Base-by-base conservation (phyloP, 2,329 filamentous ascomycete genomes). In the Fusarium incarnatum region DNA sequence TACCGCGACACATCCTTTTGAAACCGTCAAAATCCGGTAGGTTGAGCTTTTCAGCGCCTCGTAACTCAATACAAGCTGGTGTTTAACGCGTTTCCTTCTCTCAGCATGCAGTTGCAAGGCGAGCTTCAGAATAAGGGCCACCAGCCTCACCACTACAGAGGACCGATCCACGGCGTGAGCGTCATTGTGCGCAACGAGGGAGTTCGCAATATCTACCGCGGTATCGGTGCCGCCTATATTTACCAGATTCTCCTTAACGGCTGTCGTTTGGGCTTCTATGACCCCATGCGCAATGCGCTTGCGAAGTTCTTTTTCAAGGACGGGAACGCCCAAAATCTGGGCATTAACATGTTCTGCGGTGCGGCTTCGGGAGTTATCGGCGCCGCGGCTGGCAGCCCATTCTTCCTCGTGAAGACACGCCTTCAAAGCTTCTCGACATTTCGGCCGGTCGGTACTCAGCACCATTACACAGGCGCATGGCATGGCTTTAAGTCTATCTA, bases 181-280 rank as follows among this genome's bases (percentile, higher is more conserved):
- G 93, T 97, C 73, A 98, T 99, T 72, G 83, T 97, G 69, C 89
- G 91, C 74, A 97, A 98, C 81, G 96, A 99, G 81, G 96, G 96
- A 12, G 76, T 96, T 22, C 86, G 87, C 63, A 95, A 95, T 56
- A 87, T 98, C 71, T 93, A 98, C 81, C 90, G 95, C 65, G 96
- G 96, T 57, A 86, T 99, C 61, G 93, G 93, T 23, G 94, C 92
- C 78, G 96, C 96, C 73, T 99, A 98, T 81, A 86, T 97, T 78
- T 99, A 99, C 83, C 96, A 99, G 83, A 89, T 98, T 77, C 89
- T 97, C 54, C 90, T 99, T 76, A 99, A 99, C 80, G 96, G 96
- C 76, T 99, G 94, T 82, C 93, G 96, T 58, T 85, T 99, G 58
- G 94, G 96, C 67, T 98, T 99, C 86, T 99, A 99, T 85, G 96